Evolutionary conservation across 495 filamentous ascomycete species (phyloP), one percentile per base, ranked within the genome.

Genomic region (Aspergillus saccharolyticus): DNA sequence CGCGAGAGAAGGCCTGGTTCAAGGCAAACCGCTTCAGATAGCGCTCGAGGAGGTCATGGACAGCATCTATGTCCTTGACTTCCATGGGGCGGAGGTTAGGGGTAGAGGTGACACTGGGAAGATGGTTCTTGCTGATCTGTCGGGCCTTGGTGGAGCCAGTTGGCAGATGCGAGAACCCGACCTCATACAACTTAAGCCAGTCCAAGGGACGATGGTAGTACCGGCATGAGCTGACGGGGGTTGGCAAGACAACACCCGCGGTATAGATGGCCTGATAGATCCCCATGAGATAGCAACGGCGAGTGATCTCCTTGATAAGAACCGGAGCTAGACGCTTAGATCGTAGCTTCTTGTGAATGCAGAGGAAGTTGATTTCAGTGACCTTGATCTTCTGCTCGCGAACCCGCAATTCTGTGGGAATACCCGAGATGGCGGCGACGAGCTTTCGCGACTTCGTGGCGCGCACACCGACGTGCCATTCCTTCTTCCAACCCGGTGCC

Each of bases 211-310:
- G 89, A 69, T 98, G 94, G 67, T 86, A 97, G 77, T 97, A 98
- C 47, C 93, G 83, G 71, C 90, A 96, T 14, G 92, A 96, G 72
- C 86, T 88, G 43, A 97, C 81, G 2, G 94, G 95, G 25, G 85
- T 93, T 7, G 94, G 95, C 2, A 98, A 79, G 25, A 97, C 84
- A 19, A 93, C 83, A 42, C 94, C 94, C 22, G 84, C 94, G 1
- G 95, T 98, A 73, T 96, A 96, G 65, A 97, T 89, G 39, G 93
- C 95, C 70, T 97, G 93, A 78, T 84, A 97, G 58, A 96, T 87
- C 3, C 85, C 87, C 43, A 84, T 78, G 21, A 88, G 66, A 69
- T 97, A 93, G 75, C 89, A 92, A 49, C 89, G 83, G 18, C 94
- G 86, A 10, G 94, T 97, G 67, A 98, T 91, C 68, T 97, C 94